Percentiles rank a stretch among this genome's conserved stretches.
Evolutionary conservation across 495 filamentous ascomycete species (phyloP).

Genomic region (Diplogelasinospora grovesii): DNA sequence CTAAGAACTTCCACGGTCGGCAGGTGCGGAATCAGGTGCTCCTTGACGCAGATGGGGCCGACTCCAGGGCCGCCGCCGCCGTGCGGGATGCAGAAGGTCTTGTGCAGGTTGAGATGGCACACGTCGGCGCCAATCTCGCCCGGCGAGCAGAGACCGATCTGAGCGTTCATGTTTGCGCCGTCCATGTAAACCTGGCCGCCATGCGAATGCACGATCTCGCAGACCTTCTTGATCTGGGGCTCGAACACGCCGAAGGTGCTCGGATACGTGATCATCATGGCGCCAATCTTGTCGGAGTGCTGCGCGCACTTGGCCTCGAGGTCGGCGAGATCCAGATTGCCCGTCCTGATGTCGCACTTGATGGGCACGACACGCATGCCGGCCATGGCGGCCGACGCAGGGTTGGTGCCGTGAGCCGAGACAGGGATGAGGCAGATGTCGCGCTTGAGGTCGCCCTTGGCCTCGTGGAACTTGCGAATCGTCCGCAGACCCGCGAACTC

Average conservation of each 20-base stretch:
- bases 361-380: constrained; percentile 94
- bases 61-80: constrained; percentile 94
- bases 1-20: constrained; percentile 58
- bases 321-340: constrained; percentile 85
- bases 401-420: constrained; percentile 96
- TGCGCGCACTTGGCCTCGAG: constrained; percentile 83
- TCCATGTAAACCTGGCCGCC: constrained; percentile 99
- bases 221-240: constrained; percentile 80
- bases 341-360: constrained; percentile 82
- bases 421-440: constrained; percentile 96
- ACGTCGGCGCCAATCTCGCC: constrained; percentile 97
- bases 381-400: constrained; percentile 93
- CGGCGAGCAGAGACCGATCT: constrained; percentile 94
- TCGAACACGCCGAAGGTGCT: constrained; percentile 97
- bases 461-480: constrained; percentile 81
- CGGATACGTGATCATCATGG: constrained; percentile 98
- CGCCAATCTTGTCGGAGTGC: constrained; percentile 77
- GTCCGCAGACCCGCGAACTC: constrained; percentile 92
- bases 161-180: constrained; percentile 98
- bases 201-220: constrained; percentile 75
- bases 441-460: constrained; percentile 55
- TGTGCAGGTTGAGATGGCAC: constrained; percentile 96
- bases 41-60: constrained; percentile 88
- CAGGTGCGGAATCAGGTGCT: constrained; percentile 71
- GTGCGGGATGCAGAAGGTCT: constrained; percentile 99